A percentile compares a stretch with the other conserved stretches of the same genome.
phyloP scores from a whole-genome alignment of 352 stramenopile species.

The Globisporangium megalacanthum region DNA sequence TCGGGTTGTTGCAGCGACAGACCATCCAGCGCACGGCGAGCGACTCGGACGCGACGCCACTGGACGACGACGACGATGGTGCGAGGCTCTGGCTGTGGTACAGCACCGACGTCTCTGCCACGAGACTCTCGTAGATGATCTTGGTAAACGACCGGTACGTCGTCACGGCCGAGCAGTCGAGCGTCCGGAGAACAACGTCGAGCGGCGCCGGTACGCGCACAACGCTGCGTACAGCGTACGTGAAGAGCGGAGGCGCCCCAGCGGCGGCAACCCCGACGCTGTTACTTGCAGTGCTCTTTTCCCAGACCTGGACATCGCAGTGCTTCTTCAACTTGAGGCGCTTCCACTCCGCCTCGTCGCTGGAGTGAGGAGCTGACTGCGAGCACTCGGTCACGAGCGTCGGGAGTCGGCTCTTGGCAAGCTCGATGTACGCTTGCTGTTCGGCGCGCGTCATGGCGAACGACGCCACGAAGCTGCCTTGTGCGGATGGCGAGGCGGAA shows the following conservation, averaged over 20 bases:
- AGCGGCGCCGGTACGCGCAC: slow-evolving; percentile 49
- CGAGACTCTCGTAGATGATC: slow-evolving; percentile 66
- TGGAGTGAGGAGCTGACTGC: not conserved
- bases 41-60: slow-evolving; percentile 20
- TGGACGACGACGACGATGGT: not conserved
- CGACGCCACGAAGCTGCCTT: slow-evolving; percentile 43
- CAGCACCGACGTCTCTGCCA: slow-evolving; percentile 73
- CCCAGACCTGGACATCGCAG: slow-evolving; percentile 32
- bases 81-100: slow-evolving; percentile 38
- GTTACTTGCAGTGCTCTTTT: slow-evolving; percentile 30
- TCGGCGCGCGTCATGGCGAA: slow-evolving; percentile 48
- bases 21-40: slow-evolving; percentile 69
- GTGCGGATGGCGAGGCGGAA: not conserved
- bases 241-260: not conserved
- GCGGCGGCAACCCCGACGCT: not conserved
- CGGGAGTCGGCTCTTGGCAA: slow-evolving; percentile 19
- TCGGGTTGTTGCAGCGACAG: slow-evolving; percentile 53
- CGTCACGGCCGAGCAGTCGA: slow-evolving; percentile 51
- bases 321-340: slow-evolving; percentile 33
- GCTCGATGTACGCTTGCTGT: slow-evolving; percentile 22
- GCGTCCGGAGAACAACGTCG: slow-evolving; percentile 45
- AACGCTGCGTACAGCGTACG: slow-evolving; percentile 54
- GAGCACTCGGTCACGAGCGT: slow-evolving; percentile 32
- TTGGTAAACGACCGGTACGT: slow-evolving; percentile 66
- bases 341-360: slow-evolving; percentile 15